Conservation (phyloP, 2,329 filamentous ascomycete genomes). For the Diaporthe velutina region DNA sequence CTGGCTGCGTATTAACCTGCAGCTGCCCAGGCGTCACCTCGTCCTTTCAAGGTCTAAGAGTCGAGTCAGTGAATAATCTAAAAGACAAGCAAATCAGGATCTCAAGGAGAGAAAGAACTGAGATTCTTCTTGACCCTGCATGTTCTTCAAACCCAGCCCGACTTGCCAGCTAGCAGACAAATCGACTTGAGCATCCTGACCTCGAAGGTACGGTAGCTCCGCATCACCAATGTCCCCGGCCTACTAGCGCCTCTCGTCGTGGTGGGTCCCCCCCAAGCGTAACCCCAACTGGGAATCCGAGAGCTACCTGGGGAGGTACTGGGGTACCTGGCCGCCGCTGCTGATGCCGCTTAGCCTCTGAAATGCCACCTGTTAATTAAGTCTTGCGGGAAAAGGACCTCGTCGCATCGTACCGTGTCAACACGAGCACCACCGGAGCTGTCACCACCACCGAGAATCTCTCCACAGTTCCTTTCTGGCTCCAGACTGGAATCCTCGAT, state of each 20-base stretch:
- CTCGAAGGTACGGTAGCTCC: background rate
- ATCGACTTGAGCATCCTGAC: background rate
- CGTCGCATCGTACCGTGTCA: constrained; percentile 31
- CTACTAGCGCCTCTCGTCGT: constrained; percentile 1
- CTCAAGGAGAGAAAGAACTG: background rate
- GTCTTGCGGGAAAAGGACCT: constrained; percentile 3
- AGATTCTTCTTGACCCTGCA: background rate
- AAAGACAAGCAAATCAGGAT: background rate
- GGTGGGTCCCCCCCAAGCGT: constrained; percentile 6
- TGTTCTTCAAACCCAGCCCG: background rate
- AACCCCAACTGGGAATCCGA: constrained; percentile 4
- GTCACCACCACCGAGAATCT: constrained; percentile 29
- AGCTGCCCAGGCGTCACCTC: background rate
- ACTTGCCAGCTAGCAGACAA: background rate
- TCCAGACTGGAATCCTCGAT: background rate
- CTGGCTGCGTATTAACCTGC: background rate
- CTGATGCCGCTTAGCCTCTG: constrained; percentile 30
- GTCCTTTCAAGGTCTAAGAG: background rate
- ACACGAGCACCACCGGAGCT: constrained; percentile 10
- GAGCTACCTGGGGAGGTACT: constrained; percentile 19
- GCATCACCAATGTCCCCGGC: background rate
- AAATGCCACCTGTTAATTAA: constrained; percentile 41
- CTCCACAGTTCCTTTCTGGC: constrained; percentile 25
- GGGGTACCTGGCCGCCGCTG: background rate
- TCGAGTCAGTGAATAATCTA: background rate